These are phyloP conservation scores for Urtica urens DNA, from an alignment of 306 rosid genomes.

Conservation along the genomic window DNA sequence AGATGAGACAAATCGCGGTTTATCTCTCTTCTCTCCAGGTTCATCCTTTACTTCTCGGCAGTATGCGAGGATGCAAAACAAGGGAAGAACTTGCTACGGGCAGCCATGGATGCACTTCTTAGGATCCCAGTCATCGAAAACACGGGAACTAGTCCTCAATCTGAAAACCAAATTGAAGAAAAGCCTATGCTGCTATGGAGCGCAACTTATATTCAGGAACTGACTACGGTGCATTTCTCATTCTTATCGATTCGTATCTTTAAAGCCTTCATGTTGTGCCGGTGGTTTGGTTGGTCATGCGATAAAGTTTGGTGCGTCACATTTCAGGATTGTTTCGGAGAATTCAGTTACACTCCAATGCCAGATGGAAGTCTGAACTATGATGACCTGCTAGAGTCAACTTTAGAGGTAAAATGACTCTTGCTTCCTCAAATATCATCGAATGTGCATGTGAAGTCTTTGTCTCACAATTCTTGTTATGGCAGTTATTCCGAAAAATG, in stretches of 20 bases:
- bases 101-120: conserved; percentile 54
- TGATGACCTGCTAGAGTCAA: conserved; percentile 37
- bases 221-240: conserved; percentile 39
- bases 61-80: conserved; percentile 52
- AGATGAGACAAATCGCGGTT: too few species aligned
- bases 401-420: conserved; percentile 56
- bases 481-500: conserved; percentile 30
- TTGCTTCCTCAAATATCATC: not conserved
- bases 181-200: conserved; percentile 68
- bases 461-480: not conserved
- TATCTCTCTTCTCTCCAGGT: conserved; percentile 41
- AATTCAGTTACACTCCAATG: conserved; percentile 42
- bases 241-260: not conserved
- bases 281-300: too few species aligned
- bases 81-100: conserved; percentile 50
- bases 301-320: too few species aligned
- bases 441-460: too few species aligned
- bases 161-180: conserved; percentile 33
- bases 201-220: conserved; percentile 62
- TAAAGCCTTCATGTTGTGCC: conserved; percentile 3
- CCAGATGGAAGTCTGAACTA: conserved; percentile 78
- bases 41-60: conserved; percentile 58
- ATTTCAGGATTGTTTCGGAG: conserved; percentile 52
- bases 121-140: conserved; percentile 34
- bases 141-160: conserved; percentile 34